Percentiles rank a stretch among this genome's conserved stretches.
These are phyloP conservation scores for Bipolaris cookei DNA, from an alignment of 2,329 filamentous ascomycete genomes.

Conservation along the genomic window DNA sequence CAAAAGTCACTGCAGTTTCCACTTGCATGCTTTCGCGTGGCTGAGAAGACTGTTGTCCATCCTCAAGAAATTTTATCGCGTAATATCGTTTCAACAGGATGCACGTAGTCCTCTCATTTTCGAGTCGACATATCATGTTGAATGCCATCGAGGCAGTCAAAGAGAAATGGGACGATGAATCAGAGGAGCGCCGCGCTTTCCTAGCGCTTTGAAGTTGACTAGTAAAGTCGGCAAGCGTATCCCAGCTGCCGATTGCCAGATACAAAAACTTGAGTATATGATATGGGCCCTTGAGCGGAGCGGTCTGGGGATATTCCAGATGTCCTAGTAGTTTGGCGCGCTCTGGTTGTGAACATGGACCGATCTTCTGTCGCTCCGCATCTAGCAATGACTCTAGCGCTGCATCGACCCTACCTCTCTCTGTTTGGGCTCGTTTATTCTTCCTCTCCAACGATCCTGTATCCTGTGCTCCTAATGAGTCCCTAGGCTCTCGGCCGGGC, in stretches of 20 bases:
- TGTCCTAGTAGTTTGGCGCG: neutral
- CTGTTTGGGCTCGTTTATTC: neutral
- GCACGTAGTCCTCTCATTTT: neutral
- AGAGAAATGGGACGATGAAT: neutral
- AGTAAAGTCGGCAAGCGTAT: constrained; percentile 7
- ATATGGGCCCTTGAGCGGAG: neutral
- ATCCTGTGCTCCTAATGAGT: neutral
- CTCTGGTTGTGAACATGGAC: neutral
- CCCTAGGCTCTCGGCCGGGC: neutral
- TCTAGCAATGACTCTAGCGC: neutral
- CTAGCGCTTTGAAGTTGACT: neutral
- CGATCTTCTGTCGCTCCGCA: neutral
- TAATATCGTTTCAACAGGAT: constrained; percentile 4
- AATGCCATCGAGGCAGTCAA: neutral
- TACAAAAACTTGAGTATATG: constrained; percentile 4
- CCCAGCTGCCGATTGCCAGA: constrained; percentile 10
- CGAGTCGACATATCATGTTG: constrained; percentile 6
- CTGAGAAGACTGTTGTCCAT: neutral
- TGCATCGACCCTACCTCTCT: neutral
- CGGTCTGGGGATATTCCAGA: neutral
- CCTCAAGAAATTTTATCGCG: neutral
- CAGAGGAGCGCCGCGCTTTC: neutral
- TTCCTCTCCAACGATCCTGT: neutral
- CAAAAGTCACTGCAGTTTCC: neutral
- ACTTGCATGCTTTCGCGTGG: neutral